phyloP scores from a whole-genome alignment of 371 early-diverging fungal genomes.

The Umbelopsis sp. region DNA sequence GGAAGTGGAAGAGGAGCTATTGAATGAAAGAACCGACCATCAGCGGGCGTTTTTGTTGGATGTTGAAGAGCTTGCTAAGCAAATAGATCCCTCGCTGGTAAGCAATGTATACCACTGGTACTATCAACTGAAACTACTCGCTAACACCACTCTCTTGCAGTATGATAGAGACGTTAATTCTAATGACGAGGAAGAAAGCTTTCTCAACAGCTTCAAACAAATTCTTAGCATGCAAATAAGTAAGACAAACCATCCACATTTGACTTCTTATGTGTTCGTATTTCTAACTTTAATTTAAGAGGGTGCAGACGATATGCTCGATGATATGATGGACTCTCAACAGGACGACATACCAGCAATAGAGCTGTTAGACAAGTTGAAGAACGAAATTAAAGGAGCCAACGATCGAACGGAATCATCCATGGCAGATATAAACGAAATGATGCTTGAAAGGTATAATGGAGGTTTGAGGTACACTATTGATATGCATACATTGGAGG shows the following conservation, averaged over 20 bases:
- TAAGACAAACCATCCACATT: neutral
- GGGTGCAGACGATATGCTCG: neutral
- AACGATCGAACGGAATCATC: neutral
- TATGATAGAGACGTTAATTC: neutral
- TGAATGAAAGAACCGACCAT: neutral
- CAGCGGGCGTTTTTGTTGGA: neutral
- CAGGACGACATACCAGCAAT: neutral
- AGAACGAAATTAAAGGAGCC: neutral
- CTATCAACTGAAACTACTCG: too few relatives aligned
- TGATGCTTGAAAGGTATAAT: constrained; percentile 5
- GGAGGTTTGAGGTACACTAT: neutral
- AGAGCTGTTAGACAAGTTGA: neutral
- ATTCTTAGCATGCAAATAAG: neutral
- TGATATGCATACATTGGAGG: neutral
- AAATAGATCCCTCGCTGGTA: neutral
- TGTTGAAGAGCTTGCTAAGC: neutral
- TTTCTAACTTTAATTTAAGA: neutral
- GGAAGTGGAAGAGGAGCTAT: neutral
- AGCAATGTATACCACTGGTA: too few relatives aligned
- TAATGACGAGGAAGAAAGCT: neutral
- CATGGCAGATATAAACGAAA: neutral
- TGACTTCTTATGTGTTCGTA: neutral
- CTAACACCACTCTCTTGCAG: neutral
- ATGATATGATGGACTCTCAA: neutral
- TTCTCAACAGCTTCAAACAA: neutral